Conservation (phyloP, 495 filamentous ascomycete species). For the Penicillium malachiteum region DNA sequence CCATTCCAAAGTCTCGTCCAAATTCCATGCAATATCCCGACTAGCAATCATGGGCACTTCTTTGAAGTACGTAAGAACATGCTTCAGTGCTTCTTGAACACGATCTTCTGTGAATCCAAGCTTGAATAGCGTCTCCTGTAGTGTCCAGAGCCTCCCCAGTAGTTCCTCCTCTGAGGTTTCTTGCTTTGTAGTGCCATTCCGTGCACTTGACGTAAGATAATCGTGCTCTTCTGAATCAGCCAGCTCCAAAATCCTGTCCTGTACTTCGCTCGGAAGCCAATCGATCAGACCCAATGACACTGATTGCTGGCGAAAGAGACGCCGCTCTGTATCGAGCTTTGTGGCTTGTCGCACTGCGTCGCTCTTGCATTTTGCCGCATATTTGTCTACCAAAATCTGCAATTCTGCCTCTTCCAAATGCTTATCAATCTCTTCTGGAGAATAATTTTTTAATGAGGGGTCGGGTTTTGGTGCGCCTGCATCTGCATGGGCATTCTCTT, state of each 20-base stretch:
- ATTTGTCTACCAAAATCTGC: conserved; percentile 78
- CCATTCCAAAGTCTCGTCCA: conserved; percentile 87
- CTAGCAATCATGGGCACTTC: conserved; percentile 45
- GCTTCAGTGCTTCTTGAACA: conserved; percentile 63
- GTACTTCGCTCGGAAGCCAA: conserved; percentile 78
- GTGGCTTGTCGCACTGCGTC: conserved; percentile 66
- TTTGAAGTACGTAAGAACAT: conserved; percentile 58
- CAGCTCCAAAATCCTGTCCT: conserved; percentile 68
- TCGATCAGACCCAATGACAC: conserved; percentile 65
- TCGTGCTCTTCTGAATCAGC: conserved; percentile 43
- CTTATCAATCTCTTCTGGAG: conserved; percentile 79
- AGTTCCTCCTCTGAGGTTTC: conserved; percentile 66
- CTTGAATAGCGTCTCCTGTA: conserved; percentile 65
- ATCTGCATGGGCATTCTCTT: conserved; percentile 19
- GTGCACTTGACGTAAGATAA: conserved; percentile 30
- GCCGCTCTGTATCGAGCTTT: conserved; percentile 74
- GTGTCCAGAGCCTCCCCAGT: conserved; percentile 73
- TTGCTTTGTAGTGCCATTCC: conserved; percentile 29
- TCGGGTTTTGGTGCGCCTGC: conserved; percentile 18
- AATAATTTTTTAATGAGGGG: conserved; percentile 52
- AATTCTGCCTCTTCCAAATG: conserved; percentile 80
- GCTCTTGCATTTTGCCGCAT: conserved; percentile 65
- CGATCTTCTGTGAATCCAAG: conserved; percentile 64
- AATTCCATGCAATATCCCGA: conserved; percentile 75
- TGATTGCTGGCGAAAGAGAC: conserved; percentile 72